Evolutionary conservation across 345 rosid species (phyloP).

Genomic region (Draba incana): DNA sequence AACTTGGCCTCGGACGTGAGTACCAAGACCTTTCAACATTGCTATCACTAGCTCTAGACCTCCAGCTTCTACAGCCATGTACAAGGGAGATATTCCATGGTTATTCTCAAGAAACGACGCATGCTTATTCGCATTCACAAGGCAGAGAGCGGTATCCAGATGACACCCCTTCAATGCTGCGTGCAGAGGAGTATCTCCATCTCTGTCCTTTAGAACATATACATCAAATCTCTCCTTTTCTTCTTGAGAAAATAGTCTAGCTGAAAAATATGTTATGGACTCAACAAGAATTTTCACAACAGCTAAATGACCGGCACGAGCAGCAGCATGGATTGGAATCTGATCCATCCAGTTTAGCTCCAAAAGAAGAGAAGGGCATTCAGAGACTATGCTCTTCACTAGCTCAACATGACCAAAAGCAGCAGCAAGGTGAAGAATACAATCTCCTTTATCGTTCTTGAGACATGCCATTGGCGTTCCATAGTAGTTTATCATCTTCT

Average conservation of each 20-base stretch:
- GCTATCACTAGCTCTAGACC: constrained; percentile 1
- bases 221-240: too few species aligned
- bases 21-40: not conserved
- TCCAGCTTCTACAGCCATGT: constrained; percentile 24
- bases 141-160: not conserved
- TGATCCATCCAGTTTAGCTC: not conserved
- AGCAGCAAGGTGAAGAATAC: not conserved
- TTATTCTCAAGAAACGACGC: constrained; percentile 10
- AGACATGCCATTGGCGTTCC: not conserved
- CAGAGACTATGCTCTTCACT: not conserved
- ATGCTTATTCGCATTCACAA: not conserved
- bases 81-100: constrained; percentile 13
- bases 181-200: constrained; percentile 42
- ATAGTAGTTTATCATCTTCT: not conserved
- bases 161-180: constrained; percentile 13
- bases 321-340: constrained; percentile 32
- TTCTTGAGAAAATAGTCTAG: too few species aligned
- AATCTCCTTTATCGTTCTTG: not conserved
- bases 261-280: not conserved
- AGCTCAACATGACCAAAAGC: not conserved
- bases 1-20: not conserved
- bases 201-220: not conserved
- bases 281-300: constrained; percentile 9
- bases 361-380: not conserved
- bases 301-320: constrained; percentile 4